These are phyloP conservation scores for Diplodia scrobiculata DNA, from an alignment of 2,329 filamentous ascomycete genomes.

Conservation along the genomic window DNA sequence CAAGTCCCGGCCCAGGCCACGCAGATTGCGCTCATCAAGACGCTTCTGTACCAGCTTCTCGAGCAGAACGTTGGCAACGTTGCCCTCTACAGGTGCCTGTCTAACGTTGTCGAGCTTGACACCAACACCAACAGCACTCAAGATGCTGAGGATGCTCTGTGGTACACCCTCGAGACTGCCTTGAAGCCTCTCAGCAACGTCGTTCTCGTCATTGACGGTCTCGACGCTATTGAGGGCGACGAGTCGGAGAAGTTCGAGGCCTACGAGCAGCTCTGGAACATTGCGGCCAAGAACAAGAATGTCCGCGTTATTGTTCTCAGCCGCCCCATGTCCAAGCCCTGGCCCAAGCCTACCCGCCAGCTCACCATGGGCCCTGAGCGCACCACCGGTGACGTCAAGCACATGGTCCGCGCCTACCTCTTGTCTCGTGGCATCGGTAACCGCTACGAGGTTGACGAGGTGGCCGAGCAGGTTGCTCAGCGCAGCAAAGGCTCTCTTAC, in stretches of 20 bases:
- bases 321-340: constrained; percentile 41
- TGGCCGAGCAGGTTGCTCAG: constrained; percentile 46
- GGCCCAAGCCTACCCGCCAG: constrained; percentile 44
- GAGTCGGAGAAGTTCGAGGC: constrained; percentile 40
- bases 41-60: constrained; percentile 51
- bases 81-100: constrained; percentile 37
- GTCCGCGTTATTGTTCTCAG: constrained; percentile 50
- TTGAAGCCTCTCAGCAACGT: constrained; percentile 45
- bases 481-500: constrained; percentile 51
- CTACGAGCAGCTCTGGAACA: constrained; percentile 45
- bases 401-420: constrained; percentile 35
- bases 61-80: constrained; percentile 52
- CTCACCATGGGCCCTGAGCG: constrained; percentile 45
- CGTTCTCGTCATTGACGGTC: constrained; percentile 51
- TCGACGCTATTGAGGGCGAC: constrained; percentile 51
- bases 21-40: constrained; percentile 46
- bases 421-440: constrained; percentile 35
- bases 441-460: constrained; percentile 40
- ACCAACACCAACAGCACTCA: constrained; percentile 35
- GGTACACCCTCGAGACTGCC: constrained; percentile 47
- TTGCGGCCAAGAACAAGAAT: constrained; percentile 44
- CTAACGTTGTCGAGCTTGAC: constrained; percentile 39
- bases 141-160: constrained; percentile 47
- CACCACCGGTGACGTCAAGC: constrained; percentile 37
- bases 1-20: constrained; percentile 27